Evolutionary conservation across 495 filamentous ascomycete species (phyloP), one percentile per base, ranked within the genome.

Genomic region (Aspergillus cavernicola): DNA sequence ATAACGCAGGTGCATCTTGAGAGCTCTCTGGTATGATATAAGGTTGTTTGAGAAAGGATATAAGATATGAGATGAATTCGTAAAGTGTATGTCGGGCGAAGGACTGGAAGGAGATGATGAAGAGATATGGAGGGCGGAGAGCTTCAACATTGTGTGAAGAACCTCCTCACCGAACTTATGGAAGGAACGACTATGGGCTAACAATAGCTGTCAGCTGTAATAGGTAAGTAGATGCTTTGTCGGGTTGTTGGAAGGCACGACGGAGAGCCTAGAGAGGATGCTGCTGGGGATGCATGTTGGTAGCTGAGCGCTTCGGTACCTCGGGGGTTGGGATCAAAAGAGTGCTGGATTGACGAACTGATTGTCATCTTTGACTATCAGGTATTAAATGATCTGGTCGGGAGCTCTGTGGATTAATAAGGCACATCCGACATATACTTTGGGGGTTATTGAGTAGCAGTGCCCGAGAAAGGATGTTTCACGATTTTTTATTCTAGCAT

Each of bases 1-100:
- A 23, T 50, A 51, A 47, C 31, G 39, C 38, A 62, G 19, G 47
- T 59, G 66, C 69, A 72, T 72, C 12, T 50, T 63, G 62, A 40
- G 15, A 28, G 50, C 23, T 36, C 52, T 22, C 32, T 26, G 28
- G 48, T 48, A 38, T 56, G 54, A 24, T 55, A 63, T 43, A 28
- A 49, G 31, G 39, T 52, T 49, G 46, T 50, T 53, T 41, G 11
- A 54, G 51, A 52, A 63, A 69, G 45, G 33, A 62, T 56, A 59
- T 46, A 66, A 56, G 18, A 32, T 41, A 52, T 65, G 57, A 65
- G 38, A 45, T 55, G 56, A 42, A 18, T 56, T 47, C 60, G 55
- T 46, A 56, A 47, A 43, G 29, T 29, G 50, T 36, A 54, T 29
- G 7, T 6, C 23, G 29, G 18, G 26, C 12, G 33, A 15, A 47